Evolutionary conservation across 257 asterid species (phyloP), one percentile per base, ranked within the genome.

Genomic region (Nemophila menziesii): DNA sequence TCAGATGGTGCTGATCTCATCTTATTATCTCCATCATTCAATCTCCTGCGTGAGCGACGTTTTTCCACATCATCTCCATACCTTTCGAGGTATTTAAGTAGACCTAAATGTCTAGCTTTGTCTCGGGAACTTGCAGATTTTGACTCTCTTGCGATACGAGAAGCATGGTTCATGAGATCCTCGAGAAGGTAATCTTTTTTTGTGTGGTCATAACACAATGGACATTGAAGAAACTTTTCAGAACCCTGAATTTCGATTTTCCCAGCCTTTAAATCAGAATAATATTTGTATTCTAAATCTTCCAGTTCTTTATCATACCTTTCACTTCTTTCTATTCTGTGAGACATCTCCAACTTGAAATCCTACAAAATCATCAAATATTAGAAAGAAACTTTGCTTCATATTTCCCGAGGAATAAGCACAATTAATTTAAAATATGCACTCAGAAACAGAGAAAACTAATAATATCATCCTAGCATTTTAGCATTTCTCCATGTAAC

Each of bases 91-190:
- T 79, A 86, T 58, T 64, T 72, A 5, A 67, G 70, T 54, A 86
- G 55, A 18, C 78, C 96, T 49, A 63, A 51, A 55, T 86, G 96
- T 55, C 57, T 72, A 47, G 83, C 96, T 67, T 54, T 73, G 21
- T 74, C 86, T 48, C 67, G 43, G n/a, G 66, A 55, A 60, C 64
- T 75, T 9, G 90, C 78, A 71, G 81, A 71, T 54, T 43, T 79
- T 39, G 90, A 79, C 36, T 78, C 84, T 49, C 46, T 54, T 39
- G 72, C 71, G 41, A 86, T 70, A 55, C 92, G 75, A 54, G 71
- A 69, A 39, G 94, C 66, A 60, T 86, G 96, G 27, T 67, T 56
- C 48, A 61, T 68, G 53, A 86, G 77, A 60, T 74, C 94, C n/a
- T 53, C 57, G n/a, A n/a, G 63, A 15, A 23, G n/a, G 59, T 86